Base-by-base conservation (phyloP, 257 asterid genomes). In the Fraxinus quadrangulata region DNA sequence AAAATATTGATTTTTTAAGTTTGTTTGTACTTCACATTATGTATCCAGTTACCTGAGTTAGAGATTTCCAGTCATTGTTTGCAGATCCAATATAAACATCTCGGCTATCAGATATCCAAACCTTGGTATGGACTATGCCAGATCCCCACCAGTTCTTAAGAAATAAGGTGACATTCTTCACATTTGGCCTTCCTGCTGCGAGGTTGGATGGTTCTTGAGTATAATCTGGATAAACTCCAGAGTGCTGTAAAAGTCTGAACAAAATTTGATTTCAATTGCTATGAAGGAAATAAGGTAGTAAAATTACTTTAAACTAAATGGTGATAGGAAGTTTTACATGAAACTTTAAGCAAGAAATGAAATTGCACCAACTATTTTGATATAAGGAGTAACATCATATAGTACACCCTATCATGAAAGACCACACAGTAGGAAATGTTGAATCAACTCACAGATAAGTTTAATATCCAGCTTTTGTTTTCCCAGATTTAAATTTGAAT, bases 21-120 rank as follows among this genome's bases (percentile, higher is more conserved):
- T 51, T 59, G 13, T 75, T 23, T 6, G 56, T 59, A 56, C 21
- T 14, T 21, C 33, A 77, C 9, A 23, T 65, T 56, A n/a, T 6
- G 69, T 3, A 23, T 59, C 5, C 14, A 24, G 2, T 28, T 83
- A 91, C 98, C 98, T 91, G 97, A 83, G 93, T 90, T 31, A 91
- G 89, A 77, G 98, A 91, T 91, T 90, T 93, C 98, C 98, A 93
- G 84, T 93, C 97, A 86, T 90, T 93, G 87, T 93, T 93, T 74
- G 98, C 96, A 0, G 97, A 93, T 51, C 97, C 98, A 80, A 93
- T 89, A 80, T 93, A 93, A 69, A 91, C 86, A 80, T 89, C 96
- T 80, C 47, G 84, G 36, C 78, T 77, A 83, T 93, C 97, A 23
- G 97, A 93, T 82, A 93, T 89, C 97, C 98, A 93, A 80, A 93